These are phyloP conservation scores for Trypethelium eluteriae DNA, from an alignment of 495 filamentous ascomycete species.

Conservation along the genomic window DNA sequence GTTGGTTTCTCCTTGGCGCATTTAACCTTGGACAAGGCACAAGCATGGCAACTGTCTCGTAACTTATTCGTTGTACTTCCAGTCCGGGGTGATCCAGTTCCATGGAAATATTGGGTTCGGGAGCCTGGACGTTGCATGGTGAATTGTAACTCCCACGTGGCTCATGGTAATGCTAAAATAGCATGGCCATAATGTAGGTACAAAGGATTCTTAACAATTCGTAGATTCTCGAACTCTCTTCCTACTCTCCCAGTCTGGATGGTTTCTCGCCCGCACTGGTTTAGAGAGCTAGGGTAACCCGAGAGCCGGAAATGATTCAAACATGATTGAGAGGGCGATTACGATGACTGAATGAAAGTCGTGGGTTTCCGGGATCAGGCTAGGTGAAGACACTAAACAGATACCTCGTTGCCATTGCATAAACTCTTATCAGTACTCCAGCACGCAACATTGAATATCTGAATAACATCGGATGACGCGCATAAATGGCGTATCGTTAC, in stretches of 20 bases:
- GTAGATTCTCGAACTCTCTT: background rate
- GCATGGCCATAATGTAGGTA: background rate
- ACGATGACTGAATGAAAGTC: background rate
- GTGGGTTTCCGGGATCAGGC: background rate
- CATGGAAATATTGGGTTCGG: background rate
- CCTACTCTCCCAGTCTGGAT: background rate
- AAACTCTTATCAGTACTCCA: background rate
- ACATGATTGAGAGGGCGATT: too few relatives aligned
- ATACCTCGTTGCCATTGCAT: background rate
- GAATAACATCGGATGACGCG: too few relatives aligned
- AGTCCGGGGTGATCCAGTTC: background rate
- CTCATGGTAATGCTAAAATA: background rate
- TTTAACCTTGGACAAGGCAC: constrained; percentile 56
- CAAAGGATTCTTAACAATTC: background rate
- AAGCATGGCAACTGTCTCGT: constrained; percentile 9
- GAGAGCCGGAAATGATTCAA: background rate
- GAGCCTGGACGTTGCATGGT: background rate
- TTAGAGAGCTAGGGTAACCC: background rate
- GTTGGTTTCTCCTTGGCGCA: constrained; percentile 75
- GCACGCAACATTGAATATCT: too few relatives aligned
- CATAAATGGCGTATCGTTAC: too few relatives aligned
- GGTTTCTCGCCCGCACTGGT: background rate
- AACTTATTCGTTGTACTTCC: background rate
- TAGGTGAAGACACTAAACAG: background rate
- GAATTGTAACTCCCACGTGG: background rate